Evolutionary conservation across 2,329 filamentous ascomycete genomes (phyloP).

Genomic region (Delphinella strobiligena): DNA sequence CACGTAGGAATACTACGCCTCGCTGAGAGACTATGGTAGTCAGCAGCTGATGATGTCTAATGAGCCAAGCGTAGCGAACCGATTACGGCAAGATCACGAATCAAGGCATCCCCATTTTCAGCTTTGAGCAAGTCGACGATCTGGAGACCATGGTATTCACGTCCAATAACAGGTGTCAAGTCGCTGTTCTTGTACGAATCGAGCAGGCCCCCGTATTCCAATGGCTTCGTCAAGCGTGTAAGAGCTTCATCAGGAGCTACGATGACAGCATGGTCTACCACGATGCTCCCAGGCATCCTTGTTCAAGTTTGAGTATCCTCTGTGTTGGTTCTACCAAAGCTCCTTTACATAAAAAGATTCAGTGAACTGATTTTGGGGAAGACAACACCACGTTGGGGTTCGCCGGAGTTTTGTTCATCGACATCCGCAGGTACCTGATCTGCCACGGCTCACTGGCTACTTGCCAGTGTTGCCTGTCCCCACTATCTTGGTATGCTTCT

Average conservation of each 20-base stretch:
- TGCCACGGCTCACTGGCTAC: no score
- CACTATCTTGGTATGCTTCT: no score
- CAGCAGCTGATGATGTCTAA: neutral
- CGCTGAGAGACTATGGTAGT: conserved; percentile 29
- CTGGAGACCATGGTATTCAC: conserved; percentile 10
- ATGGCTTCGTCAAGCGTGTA: conserved; percentile 5
- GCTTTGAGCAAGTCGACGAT: conserved; percentile 9
- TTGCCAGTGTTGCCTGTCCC: no score
- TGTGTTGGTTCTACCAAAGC: no score
- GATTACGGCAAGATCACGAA: conserved; percentile 11
- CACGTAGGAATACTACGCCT: conserved; percentile 39
- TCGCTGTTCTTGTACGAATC: conserved; percentile 5
- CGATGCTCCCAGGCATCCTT: conserved; percentile 7
- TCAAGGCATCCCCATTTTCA: conserved; percentile 10
- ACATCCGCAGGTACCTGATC: no score
- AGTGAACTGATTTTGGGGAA: no score
- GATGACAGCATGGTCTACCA: conserved; percentile 1
- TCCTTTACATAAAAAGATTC: no score
- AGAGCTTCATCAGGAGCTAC: conserved; percentile 3
- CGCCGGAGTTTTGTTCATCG: no score
- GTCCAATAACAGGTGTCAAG: conserved; percentile 7
- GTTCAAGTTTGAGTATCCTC: no score
- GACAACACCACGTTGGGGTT: no score
- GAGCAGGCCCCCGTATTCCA: conserved; percentile 6
- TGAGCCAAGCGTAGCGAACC: neutral